Evolutionary conservation across 1,139 yeast genomes (phyloP), one percentile per base, ranked within the genome.

Genomic region (Scheffersomyces titani): DNA sequence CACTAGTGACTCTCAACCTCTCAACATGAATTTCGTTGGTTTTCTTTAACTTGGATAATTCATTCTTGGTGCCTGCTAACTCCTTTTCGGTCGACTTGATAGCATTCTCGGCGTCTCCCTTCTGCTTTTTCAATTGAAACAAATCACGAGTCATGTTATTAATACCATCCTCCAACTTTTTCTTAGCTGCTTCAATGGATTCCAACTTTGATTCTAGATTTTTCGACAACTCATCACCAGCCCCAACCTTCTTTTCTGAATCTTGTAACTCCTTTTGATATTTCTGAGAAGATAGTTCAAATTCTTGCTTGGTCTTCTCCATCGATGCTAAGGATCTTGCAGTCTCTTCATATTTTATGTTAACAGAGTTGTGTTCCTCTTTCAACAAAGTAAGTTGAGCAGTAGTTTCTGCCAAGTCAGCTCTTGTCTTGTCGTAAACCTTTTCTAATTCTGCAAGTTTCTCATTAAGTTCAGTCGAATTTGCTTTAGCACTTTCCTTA

Each of bases 121-220:
- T 87, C 45, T 85, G 86, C 57, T 85, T 85, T 0, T 86, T 82
- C 49, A 92, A 74, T 49, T 83, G 83, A 69, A 92, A 84, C 47
- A 93, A 75, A 61, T 92, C 98, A 51, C 94, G 79, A 58, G 89
- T 89, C 97, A 93, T 91, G 64, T 92, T 92, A 68, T 92, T 93
- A 56, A 93, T 88, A 5, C 97, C 98, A 59, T 86, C 88, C 65
- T 93, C 98, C 1, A 94, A 90, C 61, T 85, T 89, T 30, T 81
- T 79, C 64, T 89, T 90, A 9, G 83, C 85, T 44, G 63, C 70
- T 57, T 77, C 80, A 1, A 72, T 63, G 1, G 65, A 57, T 3
- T 68, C 68, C 21, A 77, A 65, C 55, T 73, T 75, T 7, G 56
- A 56, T 55, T 74, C 74, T 36, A 78, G 60, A 3, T 56, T 20